Conservation (phyloP, 305 asterid genomes). For the Fraxinus platypoda region DNA sequence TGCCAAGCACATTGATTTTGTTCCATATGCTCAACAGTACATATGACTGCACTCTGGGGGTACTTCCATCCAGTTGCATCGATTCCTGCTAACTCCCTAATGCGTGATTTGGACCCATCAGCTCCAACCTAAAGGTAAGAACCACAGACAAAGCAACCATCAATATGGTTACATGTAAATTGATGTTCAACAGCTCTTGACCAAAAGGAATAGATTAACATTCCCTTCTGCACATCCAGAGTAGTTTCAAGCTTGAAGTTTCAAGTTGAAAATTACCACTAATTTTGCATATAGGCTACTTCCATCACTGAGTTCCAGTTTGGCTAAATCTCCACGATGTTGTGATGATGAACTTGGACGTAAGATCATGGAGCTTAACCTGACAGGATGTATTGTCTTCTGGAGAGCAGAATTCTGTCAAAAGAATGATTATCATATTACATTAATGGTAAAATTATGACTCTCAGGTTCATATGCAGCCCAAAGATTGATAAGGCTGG, state of each 20-base stretch:
- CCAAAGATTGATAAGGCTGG: background rate
- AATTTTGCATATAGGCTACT: slow-evolving; percentile 68
- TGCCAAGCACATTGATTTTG: slow-evolving; percentile 88
- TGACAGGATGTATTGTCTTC: slow-evolving; percentile 66
- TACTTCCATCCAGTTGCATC: slow-evolving; percentile 91
- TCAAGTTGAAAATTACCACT: slow-evolving; percentile 55
- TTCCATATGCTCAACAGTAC: slow-evolving; percentile 69
- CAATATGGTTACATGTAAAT: background rate
- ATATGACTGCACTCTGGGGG: slow-evolving; percentile 82
- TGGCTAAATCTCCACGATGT: slow-evolving; percentile 52
- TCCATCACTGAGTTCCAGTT: slow-evolving; percentile 77
- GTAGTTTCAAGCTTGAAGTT: background rate
- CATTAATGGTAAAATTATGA: background rate
- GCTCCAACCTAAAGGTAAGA: slow-evolving; percentile 72
- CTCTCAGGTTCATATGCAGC: background rate
- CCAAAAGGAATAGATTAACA: slow-evolving; percentile 6
- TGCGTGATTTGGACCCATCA: slow-evolving; percentile 91
- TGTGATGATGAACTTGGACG: slow-evolving; percentile 48
- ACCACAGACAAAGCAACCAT: slow-evolving; percentile 12
- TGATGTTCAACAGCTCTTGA: background rate
- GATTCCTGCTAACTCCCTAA: slow-evolving; percentile 84
- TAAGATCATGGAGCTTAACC: slow-evolving; percentile 65
- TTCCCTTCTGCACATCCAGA: slow-evolving; percentile 15
- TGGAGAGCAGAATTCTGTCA: slow-evolving; percentile 55
- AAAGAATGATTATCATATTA: slow-evolving; percentile 8